Conservation (phyloP, 179 eudicot genomes). For the Silene noctiflora region DNA sequence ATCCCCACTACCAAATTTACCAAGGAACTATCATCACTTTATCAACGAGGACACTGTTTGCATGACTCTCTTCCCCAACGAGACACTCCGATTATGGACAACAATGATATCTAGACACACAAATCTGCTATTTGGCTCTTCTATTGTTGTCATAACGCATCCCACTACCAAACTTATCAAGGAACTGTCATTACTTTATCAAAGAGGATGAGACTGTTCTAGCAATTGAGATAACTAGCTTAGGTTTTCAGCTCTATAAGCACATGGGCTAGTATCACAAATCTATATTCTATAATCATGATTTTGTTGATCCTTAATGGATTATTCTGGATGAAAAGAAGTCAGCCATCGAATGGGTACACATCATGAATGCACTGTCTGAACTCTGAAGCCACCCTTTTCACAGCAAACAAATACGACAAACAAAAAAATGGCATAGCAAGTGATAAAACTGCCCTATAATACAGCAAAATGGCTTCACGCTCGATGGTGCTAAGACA, state of each 20-base stretch:
- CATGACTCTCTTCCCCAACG: background rate
- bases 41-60: background rate
- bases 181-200: background rate
- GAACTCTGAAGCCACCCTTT: conserved; percentile 4
- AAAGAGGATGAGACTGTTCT: conserved; percentile 9
- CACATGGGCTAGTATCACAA: conserved; percentile 17
- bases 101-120: background rate
- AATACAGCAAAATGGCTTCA: conserved; percentile 3
- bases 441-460: background rate
- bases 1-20: background rate
- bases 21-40: background rate
- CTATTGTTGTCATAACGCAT: background rate
- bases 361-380: conserved; percentile 14
- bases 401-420: background rate
- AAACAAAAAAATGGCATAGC: background rate
- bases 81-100: background rate
- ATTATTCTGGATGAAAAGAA: conserved; percentile 1
- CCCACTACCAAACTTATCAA: background rate
- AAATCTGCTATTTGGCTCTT: background rate
- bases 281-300: conserved; percentile 17
- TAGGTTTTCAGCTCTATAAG: conserved; percentile 8
- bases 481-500: conserved; percentile 14
- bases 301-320: conserved; percentile 7
- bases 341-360: conserved; percentile 2
- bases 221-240: conserved; percentile 19